A percentile compares a stretch with the other conserved stretches of the same genome.
Conservation (phyloP, 2,329 filamentous ascomycete species). For the Phoma sp. region DNA sequence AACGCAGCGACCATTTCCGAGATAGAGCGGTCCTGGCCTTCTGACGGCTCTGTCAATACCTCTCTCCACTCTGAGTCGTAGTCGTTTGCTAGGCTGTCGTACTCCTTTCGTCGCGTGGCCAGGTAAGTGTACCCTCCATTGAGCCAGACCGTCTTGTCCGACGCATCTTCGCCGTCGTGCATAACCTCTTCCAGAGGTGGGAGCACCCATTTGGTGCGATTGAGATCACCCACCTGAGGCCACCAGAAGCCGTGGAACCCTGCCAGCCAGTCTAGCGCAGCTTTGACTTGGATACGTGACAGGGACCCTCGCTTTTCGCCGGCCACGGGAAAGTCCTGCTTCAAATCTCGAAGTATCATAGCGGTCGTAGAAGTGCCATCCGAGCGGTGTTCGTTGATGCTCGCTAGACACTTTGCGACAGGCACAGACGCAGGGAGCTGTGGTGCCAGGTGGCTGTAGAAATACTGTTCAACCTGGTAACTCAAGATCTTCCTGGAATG, state of each 20-base stretch:
- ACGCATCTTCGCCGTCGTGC: constrained; percentile 34
- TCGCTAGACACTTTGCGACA: constrained; percentile 59
- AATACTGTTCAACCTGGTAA: constrained; percentile 71
- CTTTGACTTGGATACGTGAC: constrained; percentile 55
- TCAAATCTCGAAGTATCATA: constrained; percentile 65
- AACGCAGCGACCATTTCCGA: constrained; percentile 62
- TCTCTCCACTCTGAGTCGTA: constrained; percentile 62
- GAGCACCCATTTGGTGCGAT: constrained; percentile 51
- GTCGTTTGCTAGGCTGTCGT: constrained; percentile 55
- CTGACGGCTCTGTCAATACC: constrained; percentile 53
- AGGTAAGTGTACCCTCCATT: constrained; percentile 75
- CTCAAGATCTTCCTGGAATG: constrained; percentile 70
- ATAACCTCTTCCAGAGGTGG: constrained; percentile 63
- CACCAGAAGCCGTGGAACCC: constrained; percentile 66
- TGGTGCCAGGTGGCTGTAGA: constrained; percentile 65
- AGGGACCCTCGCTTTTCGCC: constrained; percentile 62
- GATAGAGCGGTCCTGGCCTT: constrained; percentile 43
- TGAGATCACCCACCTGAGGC: constrained; percentile 36
- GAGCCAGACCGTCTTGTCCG: constrained; percentile 58
- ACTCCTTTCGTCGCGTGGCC: constrained; percentile 66
- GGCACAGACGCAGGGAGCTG: constrained; percentile 52
- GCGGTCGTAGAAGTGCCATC: constrained; percentile 54
- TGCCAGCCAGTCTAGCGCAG: constrained; percentile 68
- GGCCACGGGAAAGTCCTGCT: constrained; percentile 60
- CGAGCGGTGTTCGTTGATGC: constrained; percentile 50